Percentiles rank a stretch among this genome's conserved stretches.
Evolutionary conservation across 225 moss, liverwort and hornwort species (phyloP).

Genomic region (Physcomitrium patens): DNA sequence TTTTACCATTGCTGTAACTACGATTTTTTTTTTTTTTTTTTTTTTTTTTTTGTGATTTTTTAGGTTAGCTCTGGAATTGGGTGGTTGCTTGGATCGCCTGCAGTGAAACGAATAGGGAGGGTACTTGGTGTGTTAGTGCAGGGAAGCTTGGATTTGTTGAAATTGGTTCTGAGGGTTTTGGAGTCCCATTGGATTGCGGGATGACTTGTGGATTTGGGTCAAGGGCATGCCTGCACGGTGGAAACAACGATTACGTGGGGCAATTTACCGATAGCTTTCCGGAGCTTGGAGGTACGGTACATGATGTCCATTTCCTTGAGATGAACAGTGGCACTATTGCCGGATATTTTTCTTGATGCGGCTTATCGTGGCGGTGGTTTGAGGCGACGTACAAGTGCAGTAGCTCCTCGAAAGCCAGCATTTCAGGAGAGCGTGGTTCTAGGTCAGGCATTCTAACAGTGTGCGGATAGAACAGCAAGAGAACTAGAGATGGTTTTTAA

Average conservation of each 20-base stretch:
- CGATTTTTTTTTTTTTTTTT: too few species aligned
- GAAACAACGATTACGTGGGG: constrained; percentile 3
- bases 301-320: background rate
- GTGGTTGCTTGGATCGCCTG: background rate
- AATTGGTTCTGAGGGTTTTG: constrained; percentile 6
- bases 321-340: background rate
- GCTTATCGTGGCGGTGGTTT: background rate
- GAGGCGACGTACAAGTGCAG: constrained; percentile 6
- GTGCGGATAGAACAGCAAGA: constrained; percentile 36
- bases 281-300: background rate
- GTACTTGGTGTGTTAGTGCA: background rate
- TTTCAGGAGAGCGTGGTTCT: background rate
- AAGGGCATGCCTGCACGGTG: constrained; percentile 15
- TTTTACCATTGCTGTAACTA: background rate
- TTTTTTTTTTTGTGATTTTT: too few species aligned
- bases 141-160: background rate
- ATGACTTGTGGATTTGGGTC: background rate
- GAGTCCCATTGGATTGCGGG: background rate
- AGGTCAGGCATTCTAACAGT: constrained; percentile 18
- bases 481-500: too few species aligned
- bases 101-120: background rate
- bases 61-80: constrained; percentile 4
- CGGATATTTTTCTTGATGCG: background rate
- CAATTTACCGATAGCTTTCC: background rate
- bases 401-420: background rate